Base-by-base conservation (phyloP, 1,284 basidiomycete species). In the Malassezia restricta region DNA sequence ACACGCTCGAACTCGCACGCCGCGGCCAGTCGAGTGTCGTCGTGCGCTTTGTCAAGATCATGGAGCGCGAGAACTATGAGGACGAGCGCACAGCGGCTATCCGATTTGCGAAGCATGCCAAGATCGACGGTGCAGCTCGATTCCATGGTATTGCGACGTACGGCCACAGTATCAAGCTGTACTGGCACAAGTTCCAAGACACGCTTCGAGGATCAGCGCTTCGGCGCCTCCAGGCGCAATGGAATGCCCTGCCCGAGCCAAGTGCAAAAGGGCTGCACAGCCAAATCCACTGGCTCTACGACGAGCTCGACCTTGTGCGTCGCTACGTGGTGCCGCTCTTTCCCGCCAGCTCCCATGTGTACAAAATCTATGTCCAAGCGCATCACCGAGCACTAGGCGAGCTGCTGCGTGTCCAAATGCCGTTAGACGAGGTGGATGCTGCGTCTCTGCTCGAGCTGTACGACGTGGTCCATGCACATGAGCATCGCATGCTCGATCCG, bases 1-100 rank as follows among this genome's bases (percentile, higher is more conserved):
- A 86, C 59, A 77, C 92, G 8, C 77, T 98, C 17, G 82, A 84
- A 32, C 79, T 98, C 37, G 63, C 62, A 17, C 80, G 88, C 38
- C 82, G 82, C 3, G 88, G 87, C 0, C 78, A 89, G 68, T 78
- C 82, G 0, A 82, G 84, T 29, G 89, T 92, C 14, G 81, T 96
- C 8, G 89, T 98, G 46, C 85, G 86, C 64, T 75, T 98, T 47
- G 76, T 91, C 68, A 96, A 96, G 77, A 87, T 98, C 54, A 84
- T 88, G 35, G 91, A 98, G 73, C 80, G 88, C 20, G 94, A 98
- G 73, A 87, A 85, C 5, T 81, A 81, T 62, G 87, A 90, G 72
- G 94, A 98, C 68, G 88, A 98, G 75, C 94, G 92, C 79, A 89
- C 86, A 84, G 91, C 20, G 82, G 90, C 87, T 12, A 87, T 98